A percentile compares a stretch with the other conserved stretches of the same genome.
phyloP scores from a whole-genome alignment of 2,329 filamentous ascomycete genomes.

The Pseudogymnoascus sp. region DNA sequence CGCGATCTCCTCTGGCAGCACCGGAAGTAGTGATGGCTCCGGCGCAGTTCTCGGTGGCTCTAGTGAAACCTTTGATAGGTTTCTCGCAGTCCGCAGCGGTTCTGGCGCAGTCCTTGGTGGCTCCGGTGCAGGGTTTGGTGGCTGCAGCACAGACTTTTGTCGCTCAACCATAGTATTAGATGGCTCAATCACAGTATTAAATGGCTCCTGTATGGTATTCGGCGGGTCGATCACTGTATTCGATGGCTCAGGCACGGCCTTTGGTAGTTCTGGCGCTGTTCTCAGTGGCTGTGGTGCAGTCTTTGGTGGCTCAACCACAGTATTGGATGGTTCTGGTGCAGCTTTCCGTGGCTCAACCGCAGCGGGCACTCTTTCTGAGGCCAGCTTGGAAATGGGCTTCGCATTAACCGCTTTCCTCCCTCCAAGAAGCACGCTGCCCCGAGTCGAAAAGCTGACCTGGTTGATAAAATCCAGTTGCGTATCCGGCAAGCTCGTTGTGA shows the following conservation, averaged over 20 bases:
- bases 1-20: slow-evolving; percentile 24
- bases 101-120: background rate
- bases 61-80: background rate
- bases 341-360: background rate
- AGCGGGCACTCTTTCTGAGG: background rate
- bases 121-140: background rate
- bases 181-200: background rate
- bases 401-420: slow-evolving; percentile 33
- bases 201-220: background rate
- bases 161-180: background rate
- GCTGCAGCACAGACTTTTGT: background rate
- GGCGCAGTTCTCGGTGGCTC: background rate
- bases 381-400: background rate
- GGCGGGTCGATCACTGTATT: background rate
- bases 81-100: background rate
- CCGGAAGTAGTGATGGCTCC: background rate
- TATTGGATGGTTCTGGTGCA: background rate
- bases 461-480: slow-evolving; percentile 49
- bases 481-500: slow-evolving; percentile 50
- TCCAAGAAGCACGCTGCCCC: slow-evolving; percentile 57
- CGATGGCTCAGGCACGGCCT: background rate
- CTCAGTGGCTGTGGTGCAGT: background rate
- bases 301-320: background rate
- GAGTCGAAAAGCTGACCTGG: slow-evolving; percentile 53
- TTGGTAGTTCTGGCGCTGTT: background rate